Percentiles rank a stretch among this genome's conserved stretches.
Evolutionary conservation across 2,329 filamentous ascomycete genomes (phyloP).

Genomic region (Colletotrichum magnum): DNA sequence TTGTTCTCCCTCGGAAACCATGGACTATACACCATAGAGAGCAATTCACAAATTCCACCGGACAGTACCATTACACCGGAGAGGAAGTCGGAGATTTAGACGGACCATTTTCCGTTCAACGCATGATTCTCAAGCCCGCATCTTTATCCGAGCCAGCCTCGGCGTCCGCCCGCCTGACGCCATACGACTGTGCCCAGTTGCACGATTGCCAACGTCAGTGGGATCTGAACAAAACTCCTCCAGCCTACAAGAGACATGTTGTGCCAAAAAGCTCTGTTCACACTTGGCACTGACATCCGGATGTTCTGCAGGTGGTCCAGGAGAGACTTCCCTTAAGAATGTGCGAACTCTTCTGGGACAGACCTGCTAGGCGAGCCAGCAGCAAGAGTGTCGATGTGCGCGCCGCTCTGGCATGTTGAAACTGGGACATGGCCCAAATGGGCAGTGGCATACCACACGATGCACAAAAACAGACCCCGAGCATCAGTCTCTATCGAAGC

Average conservation of each 20-base stretch:
- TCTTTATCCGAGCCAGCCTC: constrained; percentile 5
- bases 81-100: background rate
- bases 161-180: background rate
- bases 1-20: background rate
- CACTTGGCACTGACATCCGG: constrained; percentile 16
- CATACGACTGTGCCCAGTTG: background rate
- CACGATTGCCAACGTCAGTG: constrained; percentile 1
- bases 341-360: background rate
- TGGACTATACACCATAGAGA: background rate
- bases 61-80: background rate
- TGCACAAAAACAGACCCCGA: constrained; percentile 10
- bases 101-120: background rate
- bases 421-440: constrained; percentile 23
- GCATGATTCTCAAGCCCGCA: background rate
- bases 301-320: background rate
- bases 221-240: constrained; percentile 1
- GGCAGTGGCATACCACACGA: constrained; percentile 8
- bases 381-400: constrained; percentile 22
- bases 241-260: constrained; percentile 1
- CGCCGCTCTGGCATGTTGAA: constrained; percentile 33
- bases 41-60: too few relatives aligned
- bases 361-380: background rate
- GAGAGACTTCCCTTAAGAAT: background rate
- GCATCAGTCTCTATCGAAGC: constrained; percentile 13
- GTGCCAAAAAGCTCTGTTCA: constrained; percentile 21